phyloP scores from a whole-genome alignment of 495 filamentous ascomycete species.

The Wilcoxina mikolae region DNA sequence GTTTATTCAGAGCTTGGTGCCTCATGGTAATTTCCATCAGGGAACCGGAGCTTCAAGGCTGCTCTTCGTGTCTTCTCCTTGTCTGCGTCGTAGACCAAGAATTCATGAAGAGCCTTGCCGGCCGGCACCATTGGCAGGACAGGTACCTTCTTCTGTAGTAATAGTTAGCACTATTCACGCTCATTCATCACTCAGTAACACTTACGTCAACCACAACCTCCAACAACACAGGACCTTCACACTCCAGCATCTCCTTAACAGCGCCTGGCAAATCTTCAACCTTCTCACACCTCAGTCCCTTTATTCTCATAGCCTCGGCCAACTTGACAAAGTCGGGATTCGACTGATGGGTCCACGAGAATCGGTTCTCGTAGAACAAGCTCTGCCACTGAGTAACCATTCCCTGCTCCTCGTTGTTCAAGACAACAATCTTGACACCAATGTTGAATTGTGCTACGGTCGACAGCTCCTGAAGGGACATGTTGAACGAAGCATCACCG shows the following conservation, averaged over 20 bases:
- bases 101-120: constrained; percentile 79
- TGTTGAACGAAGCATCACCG: constrained; percentile 90
- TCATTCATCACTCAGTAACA: constrained; percentile 65
- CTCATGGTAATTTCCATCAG: constrained; percentile 20
- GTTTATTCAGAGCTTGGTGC: background rate
- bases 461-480: constrained; percentile 86
- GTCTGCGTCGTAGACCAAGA: constrained; percentile 63
- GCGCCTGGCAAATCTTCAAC: constrained; percentile 59
- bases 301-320: constrained; percentile 67
- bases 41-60: constrained; percentile 21
- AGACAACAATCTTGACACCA: constrained; percentile 74
- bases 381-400: constrained; percentile 98
- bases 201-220: constrained; percentile 58
- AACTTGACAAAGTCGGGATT: constrained; percentile 82
- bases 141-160: constrained; percentile 68
- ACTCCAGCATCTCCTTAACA: constrained; percentile 77
- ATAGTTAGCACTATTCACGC: constrained; percentile 11
- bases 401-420: constrained; percentile 94
- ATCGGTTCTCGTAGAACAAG: constrained; percentile 84
- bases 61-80: constrained; percentile 22
- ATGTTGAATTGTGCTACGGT: constrained; percentile 86
- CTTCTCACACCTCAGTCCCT: constrained; percentile 47
- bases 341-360: constrained; percentile 78
- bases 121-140: constrained; percentile 93
- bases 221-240: constrained; percentile 61